Evolutionary conservation across 306 rosid genomes (phyloP).

Genomic region (Fragaria nilgerrensis): DNA sequence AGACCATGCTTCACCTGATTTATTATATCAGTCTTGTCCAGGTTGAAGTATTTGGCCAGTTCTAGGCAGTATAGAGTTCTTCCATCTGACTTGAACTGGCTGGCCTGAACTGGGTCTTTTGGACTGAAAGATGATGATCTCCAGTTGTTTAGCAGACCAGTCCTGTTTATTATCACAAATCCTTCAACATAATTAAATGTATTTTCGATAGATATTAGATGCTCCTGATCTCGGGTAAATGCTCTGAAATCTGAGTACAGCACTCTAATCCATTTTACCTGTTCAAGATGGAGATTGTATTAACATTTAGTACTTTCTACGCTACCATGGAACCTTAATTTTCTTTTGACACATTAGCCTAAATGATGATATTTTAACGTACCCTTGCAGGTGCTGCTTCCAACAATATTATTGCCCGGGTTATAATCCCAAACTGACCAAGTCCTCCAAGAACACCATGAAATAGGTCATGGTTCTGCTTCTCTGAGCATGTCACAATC

Average conservation of each 20-base stretch:
- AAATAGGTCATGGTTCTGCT: conserved; percentile 74
- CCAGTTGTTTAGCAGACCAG: conserved; percentile 90
- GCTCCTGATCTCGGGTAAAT: conserved; percentile 84
- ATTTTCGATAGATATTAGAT: conserved; percentile 50
- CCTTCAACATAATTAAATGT: conserved; percentile 88
- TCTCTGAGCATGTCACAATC: conserved; percentile 64
- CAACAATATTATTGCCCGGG: conserved; percentile 70
- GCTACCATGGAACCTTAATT: background rate
- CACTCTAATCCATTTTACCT: conserved; percentile 79
- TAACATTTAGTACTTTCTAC: background rate
- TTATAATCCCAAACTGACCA: conserved; percentile 95
- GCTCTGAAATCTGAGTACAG: conserved; percentile 49
- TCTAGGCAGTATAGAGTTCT: conserved; percentile 84
- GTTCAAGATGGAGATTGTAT: conserved; percentile 19
- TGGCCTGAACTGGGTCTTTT: conserved; percentile 80
- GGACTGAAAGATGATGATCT: conserved; percentile 77
- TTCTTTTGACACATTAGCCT: background rate
- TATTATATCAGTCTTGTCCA: conserved; percentile 31
- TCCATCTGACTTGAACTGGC: conserved; percentile 84
- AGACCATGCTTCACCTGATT: conserved; percentile 49
- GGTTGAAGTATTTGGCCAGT: conserved; percentile 75
- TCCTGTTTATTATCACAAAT: conserved; percentile 86
- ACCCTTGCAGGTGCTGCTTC: conserved; percentile 84
- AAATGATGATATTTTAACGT: conserved; percentile 16
- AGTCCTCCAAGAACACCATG: conserved; percentile 95